Base-by-base conservation (phyloP, 192 early-diverging fungal species). In the Podochytrium sp. region DNA sequence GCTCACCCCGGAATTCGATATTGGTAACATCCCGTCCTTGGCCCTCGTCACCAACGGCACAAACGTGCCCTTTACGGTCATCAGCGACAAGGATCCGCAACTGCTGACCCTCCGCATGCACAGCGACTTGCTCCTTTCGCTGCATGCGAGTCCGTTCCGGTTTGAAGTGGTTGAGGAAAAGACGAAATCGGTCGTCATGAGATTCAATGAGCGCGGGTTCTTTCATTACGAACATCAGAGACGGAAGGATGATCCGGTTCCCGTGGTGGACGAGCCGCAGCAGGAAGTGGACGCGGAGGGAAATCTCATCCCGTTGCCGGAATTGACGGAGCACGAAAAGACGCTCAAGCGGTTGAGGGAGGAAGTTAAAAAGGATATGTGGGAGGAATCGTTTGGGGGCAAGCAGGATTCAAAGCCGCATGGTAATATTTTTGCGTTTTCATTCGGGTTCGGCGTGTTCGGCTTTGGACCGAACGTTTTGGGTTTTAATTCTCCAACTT, bases 341-440 rank as follows among this genome's bases (percentile, higher is more conserved):
- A 63, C 71, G n/a, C 68, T 85, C 2, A 73, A 83, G 71, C 70
- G 74, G 73, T 64, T 86, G 18, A 80, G 85, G 25, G 73, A 87
- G 33, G 73, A 76, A 33, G 41, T 84, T 6, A 80, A 83, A 12
- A 79, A 83, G 27, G 89, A 86, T 68, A 71, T 88, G 59, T 95
- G 96, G 94, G 89, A 93, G 64, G 98, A 99, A 75, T 80, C 83
- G n/a, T 99, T 98, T 83, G 90, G 89, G 68, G 81, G 90, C 0
- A 91, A 90, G 84, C 88, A 84, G 12, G 98, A 99, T 80, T 83
- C 90, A n/a, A 99, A 99, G 83, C 96, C 96, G 6, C 84, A 90
- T 75, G 98, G 93, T 57, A 59, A 35, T 30, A 34, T 39, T 20
- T 55, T 66, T n/a, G 47, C 10, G 47, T 66, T 51, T 33, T 66